Conservation (phyloP, 1,284 basidiomycete species). For the Singerocomus rubriflavus region DNA sequence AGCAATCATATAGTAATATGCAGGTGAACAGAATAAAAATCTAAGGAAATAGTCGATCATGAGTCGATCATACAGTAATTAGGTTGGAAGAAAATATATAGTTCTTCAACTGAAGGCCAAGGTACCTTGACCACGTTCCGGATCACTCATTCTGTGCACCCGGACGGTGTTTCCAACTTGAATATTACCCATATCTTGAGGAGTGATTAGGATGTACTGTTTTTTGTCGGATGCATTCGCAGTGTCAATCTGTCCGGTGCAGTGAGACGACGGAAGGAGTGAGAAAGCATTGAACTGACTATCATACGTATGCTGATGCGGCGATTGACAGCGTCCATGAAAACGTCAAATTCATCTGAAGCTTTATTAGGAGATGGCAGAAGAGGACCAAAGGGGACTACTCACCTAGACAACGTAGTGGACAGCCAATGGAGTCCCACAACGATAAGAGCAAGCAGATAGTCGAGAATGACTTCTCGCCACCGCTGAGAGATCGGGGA, state of each 20-base stretch:
- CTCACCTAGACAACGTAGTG: slow-evolving; percentile 88
- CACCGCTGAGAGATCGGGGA: slow-evolving; percentile 82
- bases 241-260: slow-evolving; percentile 70
- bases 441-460: slow-evolving; percentile 90
- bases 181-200: slow-evolving; percentile 78
- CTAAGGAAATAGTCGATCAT: slow-evolving; percentile 1
- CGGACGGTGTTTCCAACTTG: slow-evolving; percentile 59
- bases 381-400: slow-evolving; percentile 21
- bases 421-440: slow-evolving; percentile 95
- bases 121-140: slow-evolving; percentile 63
- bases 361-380: neutral
- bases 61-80: slow-evolving; percentile 3
- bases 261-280: slow-evolving; percentile 5
- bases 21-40: slow-evolving; percentile 8
- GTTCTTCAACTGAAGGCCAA: slow-evolving; percentile 39
- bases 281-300: slow-evolving; percentile 43
- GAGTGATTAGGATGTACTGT: slow-evolving; percentile 92
- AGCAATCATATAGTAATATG: slow-evolving; percentile 4
- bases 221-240: slow-evolving; percentile 81
- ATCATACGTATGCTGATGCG: slow-evolving; percentile 91
- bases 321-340: slow-evolving; percentile 94
- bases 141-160: slow-evolving; percentile 79
- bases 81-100: neutral
- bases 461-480: slow-evolving; percentile 97
- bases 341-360: slow-evolving; percentile 88